Evolutionary conservation across 257 asterid species (phyloP).

Genomic region (Salvia miltiorrhiza): DNA sequence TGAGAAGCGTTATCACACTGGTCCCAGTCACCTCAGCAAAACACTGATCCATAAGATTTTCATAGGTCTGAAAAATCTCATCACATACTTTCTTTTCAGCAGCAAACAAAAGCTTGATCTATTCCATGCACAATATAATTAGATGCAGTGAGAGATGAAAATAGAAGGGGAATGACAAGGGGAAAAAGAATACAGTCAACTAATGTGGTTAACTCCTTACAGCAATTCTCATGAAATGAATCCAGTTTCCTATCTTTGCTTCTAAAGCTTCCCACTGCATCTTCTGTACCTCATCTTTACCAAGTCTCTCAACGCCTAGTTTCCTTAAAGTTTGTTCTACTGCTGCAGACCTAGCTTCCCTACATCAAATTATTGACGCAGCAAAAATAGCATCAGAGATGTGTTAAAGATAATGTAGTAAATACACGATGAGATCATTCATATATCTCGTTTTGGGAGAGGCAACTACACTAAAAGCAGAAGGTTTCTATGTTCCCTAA

Average conservation of each 20-base stretch:
- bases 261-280: constrained; percentile 98
- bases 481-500: background rate
- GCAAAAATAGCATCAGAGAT: constrained; percentile 7
- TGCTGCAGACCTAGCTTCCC: constrained; percentile 73
- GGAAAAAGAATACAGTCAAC: background rate
- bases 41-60: constrained; percentile 71
- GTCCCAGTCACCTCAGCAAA: constrained; percentile 74
- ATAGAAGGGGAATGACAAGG: background rate
- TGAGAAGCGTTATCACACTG: constrained; percentile 65
- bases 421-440: background rate
- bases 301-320: constrained; percentile 84
- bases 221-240: constrained; percentile 74
- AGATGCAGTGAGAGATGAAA: constrained; percentile 11
- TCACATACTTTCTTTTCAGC: constrained; percentile 83
- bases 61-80: constrained; percentile 59
- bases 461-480: background rate
- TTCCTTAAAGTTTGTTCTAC: constrained; percentile 82
- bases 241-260: constrained; percentile 91
- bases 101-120: constrained; percentile 85
- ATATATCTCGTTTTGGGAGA: background rate
- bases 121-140: constrained; percentile 14
- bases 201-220: constrained; percentile 37
- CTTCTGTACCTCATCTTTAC: constrained; percentile 94
- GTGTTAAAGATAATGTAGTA: constrained; percentile 11
- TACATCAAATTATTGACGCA: constrained; percentile 26